Conservation (phyloP, 306 rosid species). For the Psophocarpus tetragonolobus region DNA sequence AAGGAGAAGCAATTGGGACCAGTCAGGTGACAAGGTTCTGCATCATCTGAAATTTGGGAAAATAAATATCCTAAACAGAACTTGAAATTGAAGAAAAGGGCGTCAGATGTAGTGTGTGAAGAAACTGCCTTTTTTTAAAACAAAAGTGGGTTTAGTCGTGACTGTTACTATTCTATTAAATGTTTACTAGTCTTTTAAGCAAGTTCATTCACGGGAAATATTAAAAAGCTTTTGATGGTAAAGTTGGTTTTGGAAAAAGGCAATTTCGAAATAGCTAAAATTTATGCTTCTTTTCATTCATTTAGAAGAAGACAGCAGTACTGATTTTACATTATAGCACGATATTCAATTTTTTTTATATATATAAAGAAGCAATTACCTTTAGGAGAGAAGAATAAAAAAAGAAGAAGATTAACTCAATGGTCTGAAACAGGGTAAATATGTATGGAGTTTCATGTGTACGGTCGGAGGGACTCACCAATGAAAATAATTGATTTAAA, state of each 20-base stretch:
- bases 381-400: neutral
- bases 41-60: neutral
- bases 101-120: constrained; percentile 3
- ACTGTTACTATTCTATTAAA: neutral
- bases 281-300: neutral
- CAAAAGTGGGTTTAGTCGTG: neutral
- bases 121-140: constrained; percentile 1
- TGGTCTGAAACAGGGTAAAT: neutral
- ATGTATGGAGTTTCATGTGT: neutral
- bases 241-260: neutral
- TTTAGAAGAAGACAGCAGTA: neutral
- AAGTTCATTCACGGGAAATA: constrained; percentile 9
- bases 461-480: neutral
- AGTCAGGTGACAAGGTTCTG: constrained; percentile 23
- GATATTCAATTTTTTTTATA: neutral
- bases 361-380: too few species aligned
- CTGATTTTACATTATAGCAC: neutral
- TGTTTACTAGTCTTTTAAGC: neutral
- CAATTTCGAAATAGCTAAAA: neutral
- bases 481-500: constrained; percentile 14
- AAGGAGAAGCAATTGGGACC: constrained; percentile 17
- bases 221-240: neutral
- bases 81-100: constrained; percentile 27
- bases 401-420: neutral
- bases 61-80: neutral